Conservation (phyloP, 345 rosid species). For the Eutrema heterophyllum region DNA sequence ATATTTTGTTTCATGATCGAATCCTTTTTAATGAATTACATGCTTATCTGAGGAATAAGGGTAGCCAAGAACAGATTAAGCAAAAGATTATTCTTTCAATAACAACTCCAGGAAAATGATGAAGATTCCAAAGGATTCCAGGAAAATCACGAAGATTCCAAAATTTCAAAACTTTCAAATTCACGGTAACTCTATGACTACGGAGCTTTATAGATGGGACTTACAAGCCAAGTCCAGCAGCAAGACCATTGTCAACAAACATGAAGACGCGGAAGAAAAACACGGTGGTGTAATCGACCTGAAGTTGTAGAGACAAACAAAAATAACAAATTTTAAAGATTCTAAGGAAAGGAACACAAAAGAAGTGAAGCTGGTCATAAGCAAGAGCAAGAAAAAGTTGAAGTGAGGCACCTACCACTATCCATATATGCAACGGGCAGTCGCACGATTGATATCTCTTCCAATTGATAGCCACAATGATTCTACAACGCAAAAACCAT, state of each 20-base stretch:
- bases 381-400: not conserved
- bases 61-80: not conserved
- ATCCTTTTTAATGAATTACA: conserved; percentile 2
- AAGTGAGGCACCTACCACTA: conserved; percentile 60
- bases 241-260: conserved; percentile 94
- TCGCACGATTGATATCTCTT: conserved; percentile 66
- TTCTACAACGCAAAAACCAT: conserved; percentile 36
- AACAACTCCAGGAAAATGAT: not conserved
- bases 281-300: conserved; percentile 93
- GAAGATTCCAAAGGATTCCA: not conserved
- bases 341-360: not conserved
- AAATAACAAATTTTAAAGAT: not conserved
- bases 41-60: not conserved
- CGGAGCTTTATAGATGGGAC: conserved; percentile 20
- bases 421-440: conserved; percentile 97
- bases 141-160: too few relatives aligned
- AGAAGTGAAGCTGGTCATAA: not conserved
- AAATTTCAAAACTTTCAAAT: not conserved
- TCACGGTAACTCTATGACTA: not conserved
- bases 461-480: conserved; percentile 90
- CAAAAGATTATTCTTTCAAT: not conserved
- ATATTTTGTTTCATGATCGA: not conserved
- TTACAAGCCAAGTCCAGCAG: conserved; percentile 98
- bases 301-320: conserved; percentile 21
- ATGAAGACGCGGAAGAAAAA: conserved; percentile 87